Evolutionary conservation across 495 filamentous ascomycete species (phyloP).

Genomic region (Hypoxylon subgilvum): DNA sequence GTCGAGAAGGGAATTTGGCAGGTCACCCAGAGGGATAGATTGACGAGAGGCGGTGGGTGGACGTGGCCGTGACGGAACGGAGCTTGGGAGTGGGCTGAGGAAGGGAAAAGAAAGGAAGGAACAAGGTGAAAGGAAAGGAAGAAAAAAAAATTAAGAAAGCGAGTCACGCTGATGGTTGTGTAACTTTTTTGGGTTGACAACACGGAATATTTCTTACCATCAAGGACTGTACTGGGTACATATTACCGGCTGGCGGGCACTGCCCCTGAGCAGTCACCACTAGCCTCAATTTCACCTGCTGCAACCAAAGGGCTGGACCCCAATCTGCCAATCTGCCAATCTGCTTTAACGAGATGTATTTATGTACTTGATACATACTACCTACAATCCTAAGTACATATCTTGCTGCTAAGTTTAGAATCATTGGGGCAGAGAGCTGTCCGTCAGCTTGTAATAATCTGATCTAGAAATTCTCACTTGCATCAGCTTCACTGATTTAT

Average conservation of each 20-base stretch:
- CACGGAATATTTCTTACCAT: slow-evolving; percentile 19
- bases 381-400: too few relatives aligned
- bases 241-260: background rate
- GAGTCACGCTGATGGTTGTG: slow-evolving; percentile 30
- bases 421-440: background rate
- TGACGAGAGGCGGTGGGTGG: slow-evolving; percentile 46
- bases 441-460: too few relatives aligned
- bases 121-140: slow-evolving; percentile 40
- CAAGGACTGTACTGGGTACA: too few relatives aligned
- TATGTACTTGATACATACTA: background rate
- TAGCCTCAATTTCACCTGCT: too few relatives aligned
- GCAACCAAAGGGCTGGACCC: too few relatives aligned
- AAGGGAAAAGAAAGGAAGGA: slow-evolving; percentile 36
- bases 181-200: slow-evolving; percentile 10
- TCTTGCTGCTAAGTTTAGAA: background rate
- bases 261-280: too few relatives aligned
- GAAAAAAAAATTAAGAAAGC: slow-evolving; percentile 13
- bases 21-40: slow-evolving; percentile 45
- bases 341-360: too few relatives aligned
- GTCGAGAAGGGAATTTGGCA: slow-evolving; percentile 46
- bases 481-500: too few relatives aligned
- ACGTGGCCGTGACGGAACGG: slow-evolving; percentile 43
- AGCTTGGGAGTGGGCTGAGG: slow-evolving; percentile 43
- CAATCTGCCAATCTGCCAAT: too few relatives aligned
- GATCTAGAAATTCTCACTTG: too few relatives aligned